Evolutionary conservation across 257 asterid genomes (phyloP).

Genomic region (Salvia splendens): DNA sequence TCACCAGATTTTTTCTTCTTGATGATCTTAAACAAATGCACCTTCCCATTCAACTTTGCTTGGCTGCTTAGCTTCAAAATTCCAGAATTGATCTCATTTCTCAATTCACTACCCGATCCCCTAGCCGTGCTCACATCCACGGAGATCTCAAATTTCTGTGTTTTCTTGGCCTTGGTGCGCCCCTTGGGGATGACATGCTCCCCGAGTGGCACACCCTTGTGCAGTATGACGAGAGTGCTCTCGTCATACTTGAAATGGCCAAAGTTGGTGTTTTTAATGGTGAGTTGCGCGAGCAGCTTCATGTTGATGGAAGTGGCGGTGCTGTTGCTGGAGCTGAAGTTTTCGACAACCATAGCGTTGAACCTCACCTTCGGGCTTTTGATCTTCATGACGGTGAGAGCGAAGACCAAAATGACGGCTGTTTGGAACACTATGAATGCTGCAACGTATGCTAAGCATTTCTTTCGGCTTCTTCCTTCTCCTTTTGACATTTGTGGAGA

Average conservation of each 20-base stretch:
- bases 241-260: constrained; percentile 34
- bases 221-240: constrained; percentile 24
- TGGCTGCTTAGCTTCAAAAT: constrained; percentile 26
- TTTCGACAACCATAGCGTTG: constrained; percentile 16
- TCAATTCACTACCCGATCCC: neutral
- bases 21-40: constrained; percentile 32
- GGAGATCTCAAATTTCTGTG: constrained; percentile 4
- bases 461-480: constrained; percentile 26
- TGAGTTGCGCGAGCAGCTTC: constrained; percentile 23
- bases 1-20: constrained; percentile 35
- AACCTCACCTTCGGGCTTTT: constrained; percentile 33
- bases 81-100: constrained; percentile 30
- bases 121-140: constrained; percentile 21
- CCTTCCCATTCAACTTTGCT: constrained; percentile 29
- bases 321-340: constrained; percentile 20
- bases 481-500: neutral
- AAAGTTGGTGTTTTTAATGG: constrained; percentile 35
- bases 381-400: constrained; percentile 31
- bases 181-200: constrained; percentile 30
- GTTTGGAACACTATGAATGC: constrained; percentile 28
- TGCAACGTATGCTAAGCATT: constrained; percentile 38
- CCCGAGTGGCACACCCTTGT: constrained; percentile 28
- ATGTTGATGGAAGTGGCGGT: constrained; percentile 24
- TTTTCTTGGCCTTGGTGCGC: constrained; percentile 17
- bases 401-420: constrained; percentile 7